Evolutionary conservation across 306 rosid species (phyloP), one percentile per base, ranked within the genome.

Genomic region (Pterocarpus santalinus): DNA sequence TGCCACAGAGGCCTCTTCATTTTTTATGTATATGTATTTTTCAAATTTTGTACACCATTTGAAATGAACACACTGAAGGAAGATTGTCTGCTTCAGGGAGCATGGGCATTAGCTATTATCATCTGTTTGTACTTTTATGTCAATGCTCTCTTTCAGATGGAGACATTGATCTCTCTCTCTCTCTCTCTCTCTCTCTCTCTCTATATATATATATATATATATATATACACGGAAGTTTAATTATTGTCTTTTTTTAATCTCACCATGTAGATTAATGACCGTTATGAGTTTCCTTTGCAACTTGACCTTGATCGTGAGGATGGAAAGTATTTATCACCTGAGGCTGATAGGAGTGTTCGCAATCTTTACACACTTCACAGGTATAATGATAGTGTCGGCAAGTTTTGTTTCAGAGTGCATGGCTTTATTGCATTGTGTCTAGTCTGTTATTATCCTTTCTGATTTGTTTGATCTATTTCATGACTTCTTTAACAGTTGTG

Each of bases 351-450:
- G 81, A 89, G 83, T 49, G 97, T 96, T 65, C 97, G 92, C 53
- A 96, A 96, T 88, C 97, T 93, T 70, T 96, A 96, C 89, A 94
- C 97, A 7, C 99, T 96, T 83, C 99, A 96, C 85, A 93, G 99
- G 99, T 95, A 76, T 81, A 16, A 32, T 70, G 72, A 38, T 65
- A 5, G 65, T 61, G 66, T 68, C 60, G 32, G 53, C 72, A 8
- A 16, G 74, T 52, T 70, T 58, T 82, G 67, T 35, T 43, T 60
- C 68, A 2, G 56, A 56, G 55, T 32, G 44, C 33, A 13, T 62
- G 11, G 2, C n/a, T 72, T 51, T 73, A 55, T 47, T 61, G 35
- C 53, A 51, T n/a, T 56, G 51, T 73, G 41, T 58, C 16, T 32
- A 52, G 49, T 74, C 75, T 46, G 82, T 38, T 58, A 58, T 53